A percentile compares a stretch with the other conserved stretches of the same genome.
These are phyloP conservation scores for Priceomyces castillae DNA, from an alignment of 805 yeast genomes.

Conservation along the genomic window DNA sequence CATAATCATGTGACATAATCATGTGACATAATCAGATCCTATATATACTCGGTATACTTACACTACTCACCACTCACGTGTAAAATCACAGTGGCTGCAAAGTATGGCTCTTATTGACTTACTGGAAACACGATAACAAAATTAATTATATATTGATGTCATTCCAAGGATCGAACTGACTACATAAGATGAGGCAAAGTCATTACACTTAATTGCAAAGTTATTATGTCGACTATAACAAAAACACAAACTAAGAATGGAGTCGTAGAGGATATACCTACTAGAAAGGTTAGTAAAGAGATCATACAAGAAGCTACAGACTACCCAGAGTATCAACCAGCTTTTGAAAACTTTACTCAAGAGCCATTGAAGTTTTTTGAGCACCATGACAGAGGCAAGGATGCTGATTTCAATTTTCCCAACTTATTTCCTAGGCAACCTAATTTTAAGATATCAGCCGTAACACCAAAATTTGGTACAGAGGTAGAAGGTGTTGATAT, in stretches of 20 bases:
- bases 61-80: too few species aligned
- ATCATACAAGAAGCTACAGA: constrained; percentile 9
- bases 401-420: constrained; percentile 53
- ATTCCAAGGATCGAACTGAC: too few species aligned
- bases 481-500: constrained; percentile 61
- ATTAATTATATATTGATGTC: too few species aligned
- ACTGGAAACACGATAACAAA: too few species aligned
- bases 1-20: too few species aligned
- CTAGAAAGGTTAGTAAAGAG: background rate
- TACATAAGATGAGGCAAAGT: too few species aligned
- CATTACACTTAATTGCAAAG: too few species aligned
- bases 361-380: constrained; percentile 54
- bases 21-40: too few species aligned
- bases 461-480: constrained; percentile 73
- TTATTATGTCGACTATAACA: background rate
- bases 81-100: background rate
- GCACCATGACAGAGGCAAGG: constrained; percentile 55
- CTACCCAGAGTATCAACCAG: constrained; percentile 28
- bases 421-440: constrained; percentile 44
- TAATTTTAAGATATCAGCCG: constrained; percentile 28
- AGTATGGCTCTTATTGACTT: background rate
- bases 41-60: too few species aligned
- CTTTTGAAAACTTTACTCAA: constrained; percentile 26
- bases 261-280: background rate
- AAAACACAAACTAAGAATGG: background rate